Percentiles rank a stretch among this genome's conserved stretches.
phyloP scores from a whole-genome alignment of 2,329 filamentous ascomycete genomes.

The Ophiocordyceps camponoti-leonardi region DNA sequence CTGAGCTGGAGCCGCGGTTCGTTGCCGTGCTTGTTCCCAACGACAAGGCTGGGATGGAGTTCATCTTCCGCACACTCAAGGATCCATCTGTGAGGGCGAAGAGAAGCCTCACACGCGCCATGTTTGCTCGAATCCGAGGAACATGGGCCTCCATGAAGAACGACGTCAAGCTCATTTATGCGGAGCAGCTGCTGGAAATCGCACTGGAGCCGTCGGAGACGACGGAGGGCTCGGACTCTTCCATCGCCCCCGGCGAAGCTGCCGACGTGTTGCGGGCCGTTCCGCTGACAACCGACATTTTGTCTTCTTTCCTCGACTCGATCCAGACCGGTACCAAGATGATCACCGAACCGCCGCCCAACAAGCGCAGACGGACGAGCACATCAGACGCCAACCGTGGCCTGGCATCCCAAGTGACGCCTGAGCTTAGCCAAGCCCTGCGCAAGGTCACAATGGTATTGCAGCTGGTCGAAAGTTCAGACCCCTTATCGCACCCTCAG shows the following conservation, averaged over 20 bases:
- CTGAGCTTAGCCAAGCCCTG: conserved; percentile 50
- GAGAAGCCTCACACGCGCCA: conserved; percentile 38
- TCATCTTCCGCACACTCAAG: conserved; percentile 30
- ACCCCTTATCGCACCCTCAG: conserved; percentile 56
- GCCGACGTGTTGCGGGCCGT: conserved; percentile 57
- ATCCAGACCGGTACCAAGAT: conserved; percentile 59
- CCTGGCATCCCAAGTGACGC: conserved; percentile 41
- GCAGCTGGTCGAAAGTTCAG: conserved; percentile 70
- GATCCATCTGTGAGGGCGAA: conserved; percentile 19
- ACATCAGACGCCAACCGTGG: conserved; percentile 47
- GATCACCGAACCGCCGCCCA: conserved; percentile 52
- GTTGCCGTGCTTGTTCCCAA: conserved; percentile 37
- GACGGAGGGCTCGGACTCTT: conserved; percentile 12
- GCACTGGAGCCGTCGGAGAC: conserved; percentile 26
- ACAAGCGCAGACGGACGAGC: conserved; percentile 67
- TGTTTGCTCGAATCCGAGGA: conserved; percentile 51
- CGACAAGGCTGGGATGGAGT: conserved; percentile 32
- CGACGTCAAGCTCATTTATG: conserved; percentile 39
- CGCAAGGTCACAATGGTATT: conserved; percentile 72
- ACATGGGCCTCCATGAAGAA: conserved; percentile 60
- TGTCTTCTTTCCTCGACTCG: conserved; percentile 55
- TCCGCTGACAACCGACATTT: conserved; percentile 53
- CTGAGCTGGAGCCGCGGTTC: conserved; percentile 22
- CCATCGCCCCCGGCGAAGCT: conserved; percentile 37
- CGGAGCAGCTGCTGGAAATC: conserved; percentile 45